Conservation (phyloP, 768 basidiomycete species). For the Roridomyces roridus region DNA sequence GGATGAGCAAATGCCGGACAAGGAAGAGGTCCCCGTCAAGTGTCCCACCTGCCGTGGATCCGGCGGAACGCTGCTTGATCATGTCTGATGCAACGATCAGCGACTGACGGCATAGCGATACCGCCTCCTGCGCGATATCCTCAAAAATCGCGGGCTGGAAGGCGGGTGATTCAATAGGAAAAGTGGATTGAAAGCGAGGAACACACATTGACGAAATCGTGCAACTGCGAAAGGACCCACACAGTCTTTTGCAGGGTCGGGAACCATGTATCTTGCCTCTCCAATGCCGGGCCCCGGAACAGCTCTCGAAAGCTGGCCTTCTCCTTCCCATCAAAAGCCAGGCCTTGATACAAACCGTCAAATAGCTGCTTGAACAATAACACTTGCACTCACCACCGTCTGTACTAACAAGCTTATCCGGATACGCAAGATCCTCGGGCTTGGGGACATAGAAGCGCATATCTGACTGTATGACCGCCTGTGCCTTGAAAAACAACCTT, state of each 20-base stretch:
- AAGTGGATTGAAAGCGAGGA: neutral
- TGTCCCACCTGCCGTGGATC: conserved; percentile 43
- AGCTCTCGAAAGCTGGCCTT: conserved; percentile 74
- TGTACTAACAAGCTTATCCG: conserved; percentile 78
- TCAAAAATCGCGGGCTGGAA: conserved; percentile 91
- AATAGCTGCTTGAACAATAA: conserved; percentile 4
- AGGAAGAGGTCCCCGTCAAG: conserved; percentile 88
- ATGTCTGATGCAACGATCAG: conserved; percentile 75
- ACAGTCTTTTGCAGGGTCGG: conserved; percentile 88
- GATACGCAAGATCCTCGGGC: conserved; percentile 84
- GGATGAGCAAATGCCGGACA: conserved; percentile 85
- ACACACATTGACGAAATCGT: conserved; percentile 89
- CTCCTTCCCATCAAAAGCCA: conserved; percentile 54
- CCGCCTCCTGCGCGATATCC: conserved; percentile 94
- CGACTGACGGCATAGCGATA: conserved; percentile 82
- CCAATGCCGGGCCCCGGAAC: conserved; percentile 72
- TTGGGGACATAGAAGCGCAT: conserved; percentile 84
- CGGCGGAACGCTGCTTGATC: conserved; percentile 51
- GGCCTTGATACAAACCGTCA: neutral
- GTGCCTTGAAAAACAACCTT: conserved; percentile 93
- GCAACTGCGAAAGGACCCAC: conserved; percentile 90
- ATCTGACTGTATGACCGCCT: conserved; percentile 88
- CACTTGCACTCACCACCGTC: conserved; percentile 13
- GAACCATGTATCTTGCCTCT: conserved; percentile 89
- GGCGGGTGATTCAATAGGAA: neutral